phyloP scores from a whole-genome alignment of 2,329 filamentous ascomycete species.

The Nemania bipapillata region DNA sequence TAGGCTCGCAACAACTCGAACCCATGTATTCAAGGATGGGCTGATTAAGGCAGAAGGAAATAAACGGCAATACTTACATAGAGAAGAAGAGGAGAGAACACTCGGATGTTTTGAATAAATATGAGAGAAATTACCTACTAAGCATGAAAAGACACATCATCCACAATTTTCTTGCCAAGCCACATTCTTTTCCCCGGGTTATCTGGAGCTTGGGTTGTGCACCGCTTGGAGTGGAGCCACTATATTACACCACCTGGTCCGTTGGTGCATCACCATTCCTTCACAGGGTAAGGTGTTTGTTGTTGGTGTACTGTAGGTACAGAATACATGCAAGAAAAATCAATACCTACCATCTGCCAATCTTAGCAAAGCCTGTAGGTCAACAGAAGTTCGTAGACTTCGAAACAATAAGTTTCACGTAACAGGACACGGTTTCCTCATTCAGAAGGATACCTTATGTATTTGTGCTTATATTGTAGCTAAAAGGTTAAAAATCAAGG shows the following conservation, averaged over 20 bases:
- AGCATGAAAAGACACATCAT: slow-evolving; percentile 30
- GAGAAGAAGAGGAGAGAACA: too few relatives aligned
- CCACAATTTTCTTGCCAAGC: slow-evolving; percentile 35
- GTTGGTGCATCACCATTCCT: slow-evolving; percentile 26
- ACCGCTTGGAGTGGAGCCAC: slow-evolving; percentile 23
- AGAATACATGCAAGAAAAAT: not conserved
- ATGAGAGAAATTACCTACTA: too few relatives aligned
- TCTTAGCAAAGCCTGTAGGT: not conserved
- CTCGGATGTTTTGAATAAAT: too few relatives aligned
- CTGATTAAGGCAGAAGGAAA: too few relatives aligned
- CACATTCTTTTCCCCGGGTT: slow-evolving; percentile 35
- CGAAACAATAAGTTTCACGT: not conserved
- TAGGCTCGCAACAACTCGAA: too few relatives aligned
- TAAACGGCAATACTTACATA: too few relatives aligned
- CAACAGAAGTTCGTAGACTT: not conserved
- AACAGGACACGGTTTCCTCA: not conserved
- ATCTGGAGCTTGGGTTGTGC: slow-evolving; percentile 19
- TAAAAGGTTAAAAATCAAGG: slow-evolving; percentile 19
- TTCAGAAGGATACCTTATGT: not conserved
- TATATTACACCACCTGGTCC: slow-evolving; percentile 25
- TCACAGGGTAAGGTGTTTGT: slow-evolving; percentile 24
- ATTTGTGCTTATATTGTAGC: not conserved
- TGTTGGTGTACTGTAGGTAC: slow-evolving; percentile 1
- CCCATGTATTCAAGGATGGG: not conserved
- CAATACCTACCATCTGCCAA: not conserved